Conservation (phyloP, 192 early-diverging fungal species). For the Nowakowskiella sp. region DNA sequence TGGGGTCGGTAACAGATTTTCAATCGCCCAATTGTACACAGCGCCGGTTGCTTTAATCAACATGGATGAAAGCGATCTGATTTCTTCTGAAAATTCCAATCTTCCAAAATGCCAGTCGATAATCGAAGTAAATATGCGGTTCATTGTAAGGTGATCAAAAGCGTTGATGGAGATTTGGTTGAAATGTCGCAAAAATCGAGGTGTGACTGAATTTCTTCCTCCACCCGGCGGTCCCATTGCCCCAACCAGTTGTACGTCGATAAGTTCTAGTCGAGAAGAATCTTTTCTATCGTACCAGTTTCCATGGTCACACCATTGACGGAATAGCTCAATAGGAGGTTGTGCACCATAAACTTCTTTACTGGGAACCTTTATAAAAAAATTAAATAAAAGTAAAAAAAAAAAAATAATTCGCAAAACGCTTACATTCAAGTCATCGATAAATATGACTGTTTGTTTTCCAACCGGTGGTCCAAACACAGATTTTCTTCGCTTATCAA, state of each 20-base stretch:
- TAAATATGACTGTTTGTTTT: slow-evolving; percentile 44
- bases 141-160: slow-evolving; percentile 50
- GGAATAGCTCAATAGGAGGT: slow-evolving; percentile 52
- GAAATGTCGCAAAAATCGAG: slow-evolving; percentile 53
- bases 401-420: too few relatives aligned
- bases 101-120: slow-evolving; percentile 51
- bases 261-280: slow-evolving; percentile 43
- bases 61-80: slow-evolving; percentile 26
- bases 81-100: slow-evolving; percentile 45
- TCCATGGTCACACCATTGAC: slow-evolving; percentile 54
- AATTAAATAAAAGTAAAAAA: too few relatives aligned
- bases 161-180: slow-evolving; percentile 54
- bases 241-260: slow-evolving; percentile 49
- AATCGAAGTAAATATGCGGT: slow-evolving; percentile 49
- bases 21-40: slow-evolving; percentile 46
- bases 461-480: slow-evolving; percentile 53
- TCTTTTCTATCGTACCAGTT: slow-evolving; percentile 62
- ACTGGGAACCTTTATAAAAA: too few relatives aligned
- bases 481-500: slow-evolving; percentile 54
- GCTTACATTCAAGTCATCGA: slow-evolving; percentile 57
- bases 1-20: slow-evolving; percentile 53
- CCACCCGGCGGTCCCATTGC: slow-evolving; percentile 61
- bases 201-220: slow-evolving; percentile 51
- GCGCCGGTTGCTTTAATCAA: slow-evolving; percentile 37
- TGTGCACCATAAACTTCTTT: slow-evolving; percentile 57